Conservation (phyloP, 2,329 filamentous ascomycete genomes). For the Xylariales sp. region DNA sequence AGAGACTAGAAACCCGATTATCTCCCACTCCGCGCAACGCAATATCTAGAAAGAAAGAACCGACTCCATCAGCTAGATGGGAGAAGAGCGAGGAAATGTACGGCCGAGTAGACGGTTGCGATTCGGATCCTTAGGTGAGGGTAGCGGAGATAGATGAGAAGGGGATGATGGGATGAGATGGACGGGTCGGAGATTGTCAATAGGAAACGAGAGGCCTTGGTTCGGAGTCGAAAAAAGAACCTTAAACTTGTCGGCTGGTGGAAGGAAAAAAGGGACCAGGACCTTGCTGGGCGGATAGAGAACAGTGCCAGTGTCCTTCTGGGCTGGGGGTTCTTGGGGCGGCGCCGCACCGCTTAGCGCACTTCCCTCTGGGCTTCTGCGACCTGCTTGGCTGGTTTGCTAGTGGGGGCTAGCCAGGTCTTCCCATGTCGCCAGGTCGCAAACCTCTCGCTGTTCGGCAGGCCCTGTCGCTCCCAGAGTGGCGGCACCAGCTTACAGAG, state of each 20-base stretch:
- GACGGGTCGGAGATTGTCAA: not conserved
- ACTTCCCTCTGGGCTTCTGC: no score
- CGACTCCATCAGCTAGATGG: conserved; percentile 8
- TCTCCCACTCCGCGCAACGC: conserved; percentile 7
- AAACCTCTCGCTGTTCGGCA: no score
- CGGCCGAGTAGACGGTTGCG: not conserved
- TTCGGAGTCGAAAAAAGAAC: conserved; percentile 4
- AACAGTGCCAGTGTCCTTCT: no score
- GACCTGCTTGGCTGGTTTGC: no score
- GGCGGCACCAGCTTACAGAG: no score
- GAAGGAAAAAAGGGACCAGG: not conserved
- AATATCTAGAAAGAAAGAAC: conserved; percentile 4
- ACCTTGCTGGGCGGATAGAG: not conserved
- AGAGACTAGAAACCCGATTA: conserved; percentile 8
- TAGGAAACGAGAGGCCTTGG: not conserved
- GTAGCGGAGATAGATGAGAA: not conserved
- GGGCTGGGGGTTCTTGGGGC: no score
- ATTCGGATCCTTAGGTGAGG: no score
- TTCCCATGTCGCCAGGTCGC: no score
- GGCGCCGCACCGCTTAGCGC: no score
- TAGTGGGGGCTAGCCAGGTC: no score
- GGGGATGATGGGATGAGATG: not conserved
- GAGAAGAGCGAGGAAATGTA: conserved; percentile 1
- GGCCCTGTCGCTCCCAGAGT: no score
- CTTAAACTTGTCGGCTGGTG: conserved; percentile 7